A percentile compares a stretch with the other conserved stretches of the same genome.
Evolutionary conservation across 129 eudicot genomes (phyloP).

Genomic region (Flaveria sonorensis): DNA sequence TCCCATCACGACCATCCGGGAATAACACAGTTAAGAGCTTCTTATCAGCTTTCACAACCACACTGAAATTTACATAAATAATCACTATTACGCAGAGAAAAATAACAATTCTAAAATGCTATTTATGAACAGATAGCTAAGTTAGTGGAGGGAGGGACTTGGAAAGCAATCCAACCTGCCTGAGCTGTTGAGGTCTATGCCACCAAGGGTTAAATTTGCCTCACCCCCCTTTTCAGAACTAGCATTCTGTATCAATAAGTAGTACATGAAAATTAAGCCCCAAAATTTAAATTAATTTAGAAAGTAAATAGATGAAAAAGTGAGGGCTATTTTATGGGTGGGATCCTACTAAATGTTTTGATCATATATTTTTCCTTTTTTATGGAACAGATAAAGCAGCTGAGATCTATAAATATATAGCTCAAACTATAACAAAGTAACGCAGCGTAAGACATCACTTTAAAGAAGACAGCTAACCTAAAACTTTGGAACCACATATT

Average conservation of each 20-base stretch:
- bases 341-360: constrained; percentile 1
- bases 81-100: constrained; percentile 28
- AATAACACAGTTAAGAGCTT: constrained; percentile 84
- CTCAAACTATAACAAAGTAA: background rate
- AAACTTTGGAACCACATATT: background rate
- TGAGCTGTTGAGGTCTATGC: constrained; percentile 98
- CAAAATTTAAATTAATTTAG: background rate
- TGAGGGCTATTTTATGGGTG: background rate
- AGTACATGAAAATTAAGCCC: constrained; percentile 11
- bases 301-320: constrained; percentile 7
- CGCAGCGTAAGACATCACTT: background rate
- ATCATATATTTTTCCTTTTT: background rate
- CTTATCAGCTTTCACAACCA: constrained; percentile 91
- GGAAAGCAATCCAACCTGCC: constrained; percentile 83
- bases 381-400: background rate
- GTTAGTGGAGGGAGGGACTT: constrained; percentile 1
- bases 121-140: constrained; percentile 4
- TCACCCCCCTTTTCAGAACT: constrained; percentile 76
- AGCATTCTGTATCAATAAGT: constrained; percentile 57
- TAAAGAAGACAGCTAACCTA: background rate
- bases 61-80: constrained; percentile 50
- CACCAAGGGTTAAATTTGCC: constrained; percentile 96
- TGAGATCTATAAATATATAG: constrained; percentile 4
- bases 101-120: background rate
- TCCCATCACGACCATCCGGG: constrained; percentile 94